phyloP scores from a whole-genome alignment of 345 rosid species.

The Murraya koenigii region DNA sequence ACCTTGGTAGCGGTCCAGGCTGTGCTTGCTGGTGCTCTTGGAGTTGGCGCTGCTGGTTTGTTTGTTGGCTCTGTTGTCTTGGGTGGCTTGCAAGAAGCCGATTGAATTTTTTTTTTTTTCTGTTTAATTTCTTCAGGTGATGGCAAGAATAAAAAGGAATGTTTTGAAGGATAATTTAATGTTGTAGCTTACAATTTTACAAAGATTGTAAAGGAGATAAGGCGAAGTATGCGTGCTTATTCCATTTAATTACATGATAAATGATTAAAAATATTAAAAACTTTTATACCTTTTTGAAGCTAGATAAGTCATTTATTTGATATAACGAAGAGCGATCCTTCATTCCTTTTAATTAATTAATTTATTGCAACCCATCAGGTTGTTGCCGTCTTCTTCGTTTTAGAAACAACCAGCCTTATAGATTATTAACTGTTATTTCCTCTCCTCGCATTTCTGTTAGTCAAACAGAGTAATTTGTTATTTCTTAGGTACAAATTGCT shows the following conservation, averaged over 20 bases:
- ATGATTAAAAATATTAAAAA: too few species aligned
- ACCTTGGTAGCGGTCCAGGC: constrained; percentile 63
- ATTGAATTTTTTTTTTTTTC: constrained; percentile 29
- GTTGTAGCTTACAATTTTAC: not conserved
- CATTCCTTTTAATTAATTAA: too few species aligned
- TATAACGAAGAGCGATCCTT: too few species aligned
- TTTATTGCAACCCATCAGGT: not conserved
- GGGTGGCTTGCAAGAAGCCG: constrained; percentile 86
- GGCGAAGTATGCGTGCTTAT: too few species aligned
- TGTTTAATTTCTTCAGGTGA: too few species aligned
- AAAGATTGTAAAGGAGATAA: not conserved
- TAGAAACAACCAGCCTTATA: not conserved
- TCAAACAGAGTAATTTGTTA: not conserved
- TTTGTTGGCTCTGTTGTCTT: constrained; percentile 73
- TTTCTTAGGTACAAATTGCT: not conserved
- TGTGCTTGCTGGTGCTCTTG: constrained; percentile 65
- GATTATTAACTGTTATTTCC: not conserved
- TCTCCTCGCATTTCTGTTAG: not conserved
- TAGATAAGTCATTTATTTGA: too few species aligned
- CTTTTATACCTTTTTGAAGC: too few species aligned
- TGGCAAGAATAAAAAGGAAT: not conserved
- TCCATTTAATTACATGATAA: too few species aligned
- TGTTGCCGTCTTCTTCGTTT: not conserved
- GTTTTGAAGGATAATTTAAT: not conserved
- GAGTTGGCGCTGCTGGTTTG: constrained; percentile 68